Conservation (phyloP, 2,329 filamentous ascomycete species). For the Pestalotiopsis sp. region DNA sequence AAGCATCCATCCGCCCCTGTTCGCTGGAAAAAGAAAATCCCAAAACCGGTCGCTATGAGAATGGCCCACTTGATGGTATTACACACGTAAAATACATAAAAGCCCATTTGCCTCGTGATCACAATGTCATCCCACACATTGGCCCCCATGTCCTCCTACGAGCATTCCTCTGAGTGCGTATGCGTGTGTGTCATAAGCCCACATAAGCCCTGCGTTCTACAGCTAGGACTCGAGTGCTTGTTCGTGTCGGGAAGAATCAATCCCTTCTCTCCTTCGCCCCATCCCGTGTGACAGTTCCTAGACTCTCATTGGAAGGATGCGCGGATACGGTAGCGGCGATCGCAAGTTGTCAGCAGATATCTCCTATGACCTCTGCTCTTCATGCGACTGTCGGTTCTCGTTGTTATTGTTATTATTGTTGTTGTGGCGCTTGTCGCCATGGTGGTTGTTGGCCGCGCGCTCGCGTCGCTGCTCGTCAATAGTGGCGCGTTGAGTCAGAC, state of each 20-base stretch:
- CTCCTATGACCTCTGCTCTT: constrained; percentile 32
- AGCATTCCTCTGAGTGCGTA: too few species aligned
- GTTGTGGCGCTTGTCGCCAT: constrained; percentile 35
- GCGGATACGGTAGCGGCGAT: too few species aligned
- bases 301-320: too few species aligned
- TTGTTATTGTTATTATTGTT: constrained; percentile 29
- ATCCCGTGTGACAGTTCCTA: background rate
- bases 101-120: background rate
- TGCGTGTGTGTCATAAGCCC: background rate
- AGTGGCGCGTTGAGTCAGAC: constrained; percentile 86
- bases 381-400: constrained; percentile 23
- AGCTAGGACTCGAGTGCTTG: background rate
- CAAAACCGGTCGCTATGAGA: constrained; percentile 9
- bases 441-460: constrained; percentile 60
- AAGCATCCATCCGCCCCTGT: background rate
- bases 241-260: background rate
- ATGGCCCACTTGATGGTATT: constrained; percentile 3
- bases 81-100: constrained; percentile 1
- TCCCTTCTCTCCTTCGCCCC: background rate
- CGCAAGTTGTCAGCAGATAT: background rate
- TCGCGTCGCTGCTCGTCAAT: constrained; percentile 92
- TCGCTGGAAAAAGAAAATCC: constrained; percentile 3
- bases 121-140: background rate
- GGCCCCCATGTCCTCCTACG: background rate
- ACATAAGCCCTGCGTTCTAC: background rate